These are phyloP conservation scores for Chlorella ohadii DNA, from an alignment of 139 green algal genomes.

Conservation along the genomic window DNA sequence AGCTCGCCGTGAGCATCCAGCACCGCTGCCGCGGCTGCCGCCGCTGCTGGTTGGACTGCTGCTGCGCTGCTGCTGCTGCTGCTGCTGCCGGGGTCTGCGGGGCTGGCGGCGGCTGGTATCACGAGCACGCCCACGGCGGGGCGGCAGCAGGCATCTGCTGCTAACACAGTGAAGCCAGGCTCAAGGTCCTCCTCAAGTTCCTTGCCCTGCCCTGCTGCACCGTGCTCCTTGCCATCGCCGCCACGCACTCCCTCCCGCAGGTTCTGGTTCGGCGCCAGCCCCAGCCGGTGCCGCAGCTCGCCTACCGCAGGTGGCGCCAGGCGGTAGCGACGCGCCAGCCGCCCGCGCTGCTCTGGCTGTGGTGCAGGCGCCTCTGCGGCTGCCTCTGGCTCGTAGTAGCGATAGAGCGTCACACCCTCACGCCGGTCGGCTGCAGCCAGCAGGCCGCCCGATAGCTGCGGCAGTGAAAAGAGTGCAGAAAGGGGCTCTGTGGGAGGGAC, in stretches of 20 bases:
- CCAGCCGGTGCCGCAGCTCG: slow-evolving; percentile 12
- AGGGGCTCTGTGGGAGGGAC: too few relatives aligned
- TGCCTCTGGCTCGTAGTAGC: background rate
- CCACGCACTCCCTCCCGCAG: background rate
- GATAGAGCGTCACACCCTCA: slow-evolving; percentile 18
- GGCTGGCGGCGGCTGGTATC: background rate
- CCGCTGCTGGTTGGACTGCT: background rate
- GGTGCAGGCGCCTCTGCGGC: background rate
- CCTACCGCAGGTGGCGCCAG: background rate
- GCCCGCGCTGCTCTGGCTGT: background rate
- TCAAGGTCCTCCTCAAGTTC: background rate
- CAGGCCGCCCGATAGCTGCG: slow-evolving; percentile 7
- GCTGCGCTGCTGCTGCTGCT: background rate
- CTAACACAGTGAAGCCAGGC: background rate
- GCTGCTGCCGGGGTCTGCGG: background rate
- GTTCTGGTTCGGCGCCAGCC: background rate
- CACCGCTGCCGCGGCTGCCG: background rate
- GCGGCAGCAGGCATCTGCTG: slow-evolving; percentile 7
- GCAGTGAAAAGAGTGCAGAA: background rate
- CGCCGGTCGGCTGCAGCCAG: slow-evolving; percentile 6
- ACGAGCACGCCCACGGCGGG: background rate
- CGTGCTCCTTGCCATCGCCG: background rate
- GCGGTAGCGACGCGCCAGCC: background rate
- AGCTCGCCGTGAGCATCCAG: background rate
- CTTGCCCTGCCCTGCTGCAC: background rate